Evolutionary conservation across 345 rosid genomes (phyloP).

Genomic region (Sisymbrium irio): DNA sequence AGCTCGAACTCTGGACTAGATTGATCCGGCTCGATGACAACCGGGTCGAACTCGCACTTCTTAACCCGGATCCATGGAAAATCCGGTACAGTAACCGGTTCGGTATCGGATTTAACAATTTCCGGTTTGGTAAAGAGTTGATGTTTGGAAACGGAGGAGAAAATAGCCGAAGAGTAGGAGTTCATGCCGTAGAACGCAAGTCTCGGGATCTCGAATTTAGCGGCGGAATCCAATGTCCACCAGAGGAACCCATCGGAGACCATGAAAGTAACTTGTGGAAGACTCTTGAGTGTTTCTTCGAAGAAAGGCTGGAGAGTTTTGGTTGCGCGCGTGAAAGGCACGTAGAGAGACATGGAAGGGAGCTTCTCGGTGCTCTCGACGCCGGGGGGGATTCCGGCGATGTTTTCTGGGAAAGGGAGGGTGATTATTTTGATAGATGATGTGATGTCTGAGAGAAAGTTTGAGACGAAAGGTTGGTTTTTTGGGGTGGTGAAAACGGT

Average conservation of each 20-base stretch:
- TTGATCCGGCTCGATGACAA: not conserved
- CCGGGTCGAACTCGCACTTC: constrained; percentile 37
- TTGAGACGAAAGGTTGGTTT: constrained; percentile 51
- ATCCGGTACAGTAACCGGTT: constrained; percentile 43
- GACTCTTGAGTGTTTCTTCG: constrained; percentile 41
- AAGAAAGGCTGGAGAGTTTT: constrained; percentile 53
- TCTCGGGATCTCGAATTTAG: constrained; percentile 57
- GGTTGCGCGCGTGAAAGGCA: constrained; percentile 52
- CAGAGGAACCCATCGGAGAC: constrained; percentile 73
- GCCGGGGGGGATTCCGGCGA: constrained; percentile 47
- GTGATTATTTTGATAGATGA: constrained; percentile 40
- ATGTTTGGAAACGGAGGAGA: constrained; percentile 7
- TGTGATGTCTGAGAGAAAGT: constrained; percentile 36
- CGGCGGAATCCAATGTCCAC: constrained; percentile 76
- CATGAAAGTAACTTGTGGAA: constrained; percentile 49
- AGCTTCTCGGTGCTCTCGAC: constrained; percentile 73
- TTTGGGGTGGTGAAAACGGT: constrained; percentile 73
- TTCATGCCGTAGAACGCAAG: constrained; percentile 53
- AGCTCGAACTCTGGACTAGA: constrained; percentile 24
- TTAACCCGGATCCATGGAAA: constrained; percentile 68
- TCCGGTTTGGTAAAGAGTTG: constrained; percentile 20
- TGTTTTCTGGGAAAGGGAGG: constrained; percentile 50
- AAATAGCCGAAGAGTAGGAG: constrained; percentile 14
- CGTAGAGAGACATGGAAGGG: constrained; percentile 54
- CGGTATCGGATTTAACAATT: constrained; percentile 33